phyloP scores from a whole-genome alignment of 2,329 filamentous ascomycete genomes.

The Colletotrichum musae region DNA sequence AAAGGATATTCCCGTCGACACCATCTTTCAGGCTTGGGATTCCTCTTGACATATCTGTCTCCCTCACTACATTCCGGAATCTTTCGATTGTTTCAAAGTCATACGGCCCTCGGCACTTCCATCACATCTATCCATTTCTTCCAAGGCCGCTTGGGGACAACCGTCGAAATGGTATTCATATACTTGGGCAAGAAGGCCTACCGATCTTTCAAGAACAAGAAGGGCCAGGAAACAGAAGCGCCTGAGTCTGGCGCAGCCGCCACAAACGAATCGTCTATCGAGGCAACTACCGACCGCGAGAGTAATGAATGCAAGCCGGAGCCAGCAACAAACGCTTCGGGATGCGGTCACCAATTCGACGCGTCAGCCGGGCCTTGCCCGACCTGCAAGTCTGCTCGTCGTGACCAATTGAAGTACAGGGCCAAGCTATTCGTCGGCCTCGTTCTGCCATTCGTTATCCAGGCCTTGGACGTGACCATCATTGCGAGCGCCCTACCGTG shows the following conservation, averaged over 20 bases:
- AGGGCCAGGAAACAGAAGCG: background rate
- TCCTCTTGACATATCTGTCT: too few relatives aligned
- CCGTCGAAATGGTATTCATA: conserved; percentile 32
- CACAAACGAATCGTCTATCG: background rate
- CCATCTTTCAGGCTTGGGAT: too few relatives aligned
- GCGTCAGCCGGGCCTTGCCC: conserved; percentile 42
- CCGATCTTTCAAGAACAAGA: conserved; percentile 12
- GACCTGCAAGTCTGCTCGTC: conserved; percentile 52
- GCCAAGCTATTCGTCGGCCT: conserved; percentile 73
- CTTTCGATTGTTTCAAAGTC: too few relatives aligned
- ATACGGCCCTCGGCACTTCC: too few relatives aligned
- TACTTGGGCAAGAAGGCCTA: conserved; percentile 34
- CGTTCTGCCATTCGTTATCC: conserved; percentile 71
- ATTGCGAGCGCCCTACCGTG: conserved; percentile 58
- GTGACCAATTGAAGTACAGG: conserved; percentile 59
- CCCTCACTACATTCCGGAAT: too few relatives aligned
- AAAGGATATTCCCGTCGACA: too few relatives aligned
- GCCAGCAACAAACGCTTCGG: background rate
- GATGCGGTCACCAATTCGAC: conserved; percentile 27
- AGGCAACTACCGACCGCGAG: conserved; percentile 1
- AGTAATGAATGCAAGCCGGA: conserved; percentile 2
- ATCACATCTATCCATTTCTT: background rate
- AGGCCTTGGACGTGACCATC: conserved; percentile 76
- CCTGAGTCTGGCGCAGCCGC: background rate
- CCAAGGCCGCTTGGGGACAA: background rate